phyloP scores from a whole-genome alignment of 2,329 filamentous ascomycete genomes.

The Sordariomycetes sp. region DNA sequence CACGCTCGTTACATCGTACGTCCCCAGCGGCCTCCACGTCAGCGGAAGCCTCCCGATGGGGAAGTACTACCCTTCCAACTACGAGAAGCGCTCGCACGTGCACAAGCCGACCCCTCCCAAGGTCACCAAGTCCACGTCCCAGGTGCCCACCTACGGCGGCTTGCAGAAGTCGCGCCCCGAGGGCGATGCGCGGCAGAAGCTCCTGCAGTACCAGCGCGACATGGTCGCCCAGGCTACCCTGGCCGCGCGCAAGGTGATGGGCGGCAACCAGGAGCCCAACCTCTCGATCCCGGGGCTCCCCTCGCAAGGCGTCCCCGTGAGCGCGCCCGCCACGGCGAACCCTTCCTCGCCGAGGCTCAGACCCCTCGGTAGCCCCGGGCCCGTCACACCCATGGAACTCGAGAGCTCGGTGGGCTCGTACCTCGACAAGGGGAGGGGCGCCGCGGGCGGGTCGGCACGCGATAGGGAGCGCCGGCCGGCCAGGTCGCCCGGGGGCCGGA shows the following conservation, averaged over 20 bases:
- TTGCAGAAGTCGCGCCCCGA: conserved; percentile 9
- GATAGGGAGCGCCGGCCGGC: not conserved
- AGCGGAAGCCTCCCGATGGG: conserved; percentile 41
- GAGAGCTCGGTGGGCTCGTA: conserved; percentile 19
- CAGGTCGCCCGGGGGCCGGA: not conserved
- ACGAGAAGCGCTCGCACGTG: conserved; percentile 29
- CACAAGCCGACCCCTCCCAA: conserved; percentile 13
- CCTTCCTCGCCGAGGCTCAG: conserved; percentile 37
- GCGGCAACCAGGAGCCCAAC: conserved; percentile 10
- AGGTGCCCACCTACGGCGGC: conserved; percentile 13
- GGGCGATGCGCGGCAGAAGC: conserved; percentile 35
- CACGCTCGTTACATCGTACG: conserved; percentile 30
- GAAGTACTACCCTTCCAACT: conserved; percentile 55
- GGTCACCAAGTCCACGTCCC: conserved; percentile 21
- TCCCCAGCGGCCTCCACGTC: conserved; percentile 36
- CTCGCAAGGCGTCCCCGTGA: not conserved
- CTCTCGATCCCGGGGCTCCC: not conserved
- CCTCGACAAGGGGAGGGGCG: conserved; percentile 8
- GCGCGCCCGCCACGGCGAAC: conserved; percentile 15
- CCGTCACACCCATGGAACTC: conserved; percentile 51
- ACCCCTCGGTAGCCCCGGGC: conserved; percentile 47
- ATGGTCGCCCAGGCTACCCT: conserved; percentile 48
- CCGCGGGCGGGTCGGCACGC: not conserved
- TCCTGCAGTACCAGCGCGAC: conserved; percentile 49
- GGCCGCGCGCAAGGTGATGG: conserved; percentile 23